Conservation (phyloP, 2,329 filamentous ascomycete genomes). For the Exutisphaerella laricina region DNA sequence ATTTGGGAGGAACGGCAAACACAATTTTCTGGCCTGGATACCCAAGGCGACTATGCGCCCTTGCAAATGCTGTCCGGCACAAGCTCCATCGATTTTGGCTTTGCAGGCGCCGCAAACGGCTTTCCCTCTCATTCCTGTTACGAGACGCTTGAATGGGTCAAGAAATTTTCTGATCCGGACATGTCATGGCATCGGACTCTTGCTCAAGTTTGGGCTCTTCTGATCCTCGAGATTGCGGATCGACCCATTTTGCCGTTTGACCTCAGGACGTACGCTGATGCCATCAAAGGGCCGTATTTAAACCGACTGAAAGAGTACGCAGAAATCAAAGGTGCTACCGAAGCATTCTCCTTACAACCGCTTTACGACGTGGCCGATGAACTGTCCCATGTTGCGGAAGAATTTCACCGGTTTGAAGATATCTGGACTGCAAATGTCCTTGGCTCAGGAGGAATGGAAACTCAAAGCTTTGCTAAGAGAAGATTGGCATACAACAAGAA, state of each 20-base stretch:
- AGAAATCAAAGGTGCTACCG: slow-evolving; percentile 22
- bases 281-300: slow-evolving; percentile 57
- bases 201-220: slow-evolving; percentile 70
- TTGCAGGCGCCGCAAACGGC: slow-evolving; percentile 53
- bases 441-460: slow-evolving; percentile 67
- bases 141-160: slow-evolving; percentile 85
- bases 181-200: slow-evolving; percentile 77
- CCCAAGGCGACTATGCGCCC: slow-evolving; percentile 75
- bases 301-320: slow-evolving; percentile 60
- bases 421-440: slow-evolving; percentile 70
- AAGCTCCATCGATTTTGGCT: slow-evolving; percentile 79
- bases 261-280: slow-evolving; percentile 64
- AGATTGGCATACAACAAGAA: slow-evolving; percentile 72
- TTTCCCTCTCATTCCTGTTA: slow-evolving; percentile 79
- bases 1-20: slow-evolving; percentile 65
- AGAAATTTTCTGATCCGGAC: slow-evolving; percentile 66
- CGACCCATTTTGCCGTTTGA: slow-evolving; percentile 78
- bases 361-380: slow-evolving; percentile 59
- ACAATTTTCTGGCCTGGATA: slow-evolving; percentile 63
- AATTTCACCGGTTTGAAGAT: slow-evolving; percentile 71
- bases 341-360: slow-evolving; percentile 50
- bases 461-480: slow-evolving; percentile 58
- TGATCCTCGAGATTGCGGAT: slow-evolving; percentile 82
- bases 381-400: slow-evolving; percentile 54
- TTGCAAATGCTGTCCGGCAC: slow-evolving; percentile 90